Conservation (phyloP, 2,329 filamentous ascomycete species). For the Monosporascus sp. region DNA sequence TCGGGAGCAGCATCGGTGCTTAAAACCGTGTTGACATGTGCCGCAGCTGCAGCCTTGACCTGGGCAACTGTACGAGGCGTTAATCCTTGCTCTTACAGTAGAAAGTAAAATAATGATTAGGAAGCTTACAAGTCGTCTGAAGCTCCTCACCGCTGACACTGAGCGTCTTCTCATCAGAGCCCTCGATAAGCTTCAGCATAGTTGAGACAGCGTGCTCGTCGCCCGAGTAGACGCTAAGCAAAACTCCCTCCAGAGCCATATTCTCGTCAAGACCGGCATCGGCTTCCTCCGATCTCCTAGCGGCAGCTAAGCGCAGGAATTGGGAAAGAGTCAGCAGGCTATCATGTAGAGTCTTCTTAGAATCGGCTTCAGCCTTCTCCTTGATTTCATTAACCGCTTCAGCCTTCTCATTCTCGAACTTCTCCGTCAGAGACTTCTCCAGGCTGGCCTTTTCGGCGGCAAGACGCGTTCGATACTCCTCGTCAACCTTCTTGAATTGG, state of each 20-base stretch:
- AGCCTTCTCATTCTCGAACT: conserved; percentile 48
- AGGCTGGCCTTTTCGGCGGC: conserved; percentile 54
- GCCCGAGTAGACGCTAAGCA: conserved; percentile 73
- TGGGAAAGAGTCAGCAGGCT: conserved; percentile 69
- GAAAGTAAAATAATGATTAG: not conserved
- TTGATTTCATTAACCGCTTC: conserved; percentile 49
- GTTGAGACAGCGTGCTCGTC: conserved; percentile 68
- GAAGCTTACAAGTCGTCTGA: conserved; percentile 63
- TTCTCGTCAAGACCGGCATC: conserved; percentile 65
- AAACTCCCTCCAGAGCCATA: conserved; percentile 73
- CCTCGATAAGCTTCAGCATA: conserved; percentile 73
- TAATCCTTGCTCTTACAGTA: conserved; percentile 11
- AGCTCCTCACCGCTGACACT: conserved; percentile 62
- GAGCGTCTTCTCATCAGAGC: conserved; percentile 59
- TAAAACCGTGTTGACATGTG: conserved; percentile 40
- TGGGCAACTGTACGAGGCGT: conserved; percentile 42
- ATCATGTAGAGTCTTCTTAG: conserved; percentile 53
- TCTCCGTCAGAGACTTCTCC: conserved; percentile 51
- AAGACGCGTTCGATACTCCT: conserved; percentile 61
- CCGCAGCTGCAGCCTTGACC: conserved; percentile 49
- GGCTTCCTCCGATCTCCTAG: conserved; percentile 65
- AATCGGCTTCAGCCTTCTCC: conserved; percentile 48
- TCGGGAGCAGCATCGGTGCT: conserved; percentile 28
- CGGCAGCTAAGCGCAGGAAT: conserved; percentile 74
- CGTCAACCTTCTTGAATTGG: conserved; percentile 70